Evolutionary conservation across 1,284 basidiomycete species (phyloP).

Genomic region (Cryptococcus hybrid): DNA sequence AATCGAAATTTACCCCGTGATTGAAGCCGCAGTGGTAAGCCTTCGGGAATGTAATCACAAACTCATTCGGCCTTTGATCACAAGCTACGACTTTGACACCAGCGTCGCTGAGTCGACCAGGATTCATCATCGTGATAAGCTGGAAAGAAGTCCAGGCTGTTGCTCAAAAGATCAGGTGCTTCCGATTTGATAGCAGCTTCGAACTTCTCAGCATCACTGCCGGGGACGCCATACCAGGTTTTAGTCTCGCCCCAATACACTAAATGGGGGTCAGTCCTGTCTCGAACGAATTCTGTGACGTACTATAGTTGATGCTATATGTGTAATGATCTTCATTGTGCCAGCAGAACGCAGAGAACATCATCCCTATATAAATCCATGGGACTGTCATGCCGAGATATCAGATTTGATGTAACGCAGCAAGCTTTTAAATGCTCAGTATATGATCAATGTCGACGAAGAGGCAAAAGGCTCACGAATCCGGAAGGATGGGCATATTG

Average conservation of each 20-base stretch:
- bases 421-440: too few species aligned
- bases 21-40: conserved; percentile 99
- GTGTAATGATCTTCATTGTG: conserved; percentile 99
- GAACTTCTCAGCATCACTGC: conserved; percentile 89
- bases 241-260: conserved; percentile 99
- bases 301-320: conserved; percentile 92
- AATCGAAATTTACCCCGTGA: conserved; percentile 69
- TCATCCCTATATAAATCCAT: conserved; percentile 99
- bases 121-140: conserved; percentile 97
- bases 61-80: conserved; percentile 96
- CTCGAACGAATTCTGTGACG: conserved; percentile 37
- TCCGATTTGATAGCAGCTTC: conserved; percentile 93
- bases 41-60: conserved; percentile 96
- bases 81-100: conserved; percentile 93
- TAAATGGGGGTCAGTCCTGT: conserved; percentile 48
- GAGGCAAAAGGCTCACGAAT: conserved; percentile 60
- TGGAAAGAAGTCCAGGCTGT: conserved; percentile 97
- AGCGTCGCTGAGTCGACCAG: conserved; percentile 75
- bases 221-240: conserved; percentile 99
- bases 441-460: conserved; percentile 56
- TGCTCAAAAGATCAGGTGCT: conserved; percentile 97
- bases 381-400: conserved; percentile 99
- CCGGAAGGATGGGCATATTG: conserved; percentile 86
- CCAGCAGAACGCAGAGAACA: conserved; percentile 99
- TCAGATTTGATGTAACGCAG: conserved; percentile 90